Evolutionary conservation across 75 land plant species (phyloP).

Genomic region (Picea glauca): DNA sequence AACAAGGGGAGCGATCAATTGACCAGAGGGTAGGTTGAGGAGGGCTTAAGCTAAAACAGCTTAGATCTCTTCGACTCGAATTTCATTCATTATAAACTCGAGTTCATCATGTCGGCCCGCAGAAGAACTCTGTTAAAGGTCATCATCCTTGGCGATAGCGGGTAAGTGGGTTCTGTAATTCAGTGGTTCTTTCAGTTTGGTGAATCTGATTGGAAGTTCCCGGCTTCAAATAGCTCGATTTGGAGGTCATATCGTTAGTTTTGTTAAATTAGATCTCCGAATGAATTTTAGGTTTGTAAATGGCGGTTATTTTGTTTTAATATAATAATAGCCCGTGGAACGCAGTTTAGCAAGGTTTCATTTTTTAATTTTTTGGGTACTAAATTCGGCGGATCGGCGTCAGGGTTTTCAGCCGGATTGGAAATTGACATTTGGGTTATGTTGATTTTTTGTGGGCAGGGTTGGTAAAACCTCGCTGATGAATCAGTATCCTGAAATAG

Average conservation of each 20-base stretch:
- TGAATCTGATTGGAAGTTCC: neutral
- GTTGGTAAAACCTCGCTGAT: slow-evolving; percentile 87
- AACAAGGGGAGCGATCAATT: no score
- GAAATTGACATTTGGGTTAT: slow-evolving; percentile 4
- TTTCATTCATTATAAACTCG: neutral
- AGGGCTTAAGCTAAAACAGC: no score
- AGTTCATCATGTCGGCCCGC: slow-evolving; percentile 35
- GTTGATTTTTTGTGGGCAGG: slow-evolving; percentile 31
- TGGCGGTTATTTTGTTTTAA: no score
- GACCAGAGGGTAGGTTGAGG: no score
- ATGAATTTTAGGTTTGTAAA: no score
- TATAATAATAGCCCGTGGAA: no score
- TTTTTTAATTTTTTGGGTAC: neutral
- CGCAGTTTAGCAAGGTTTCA: neutral
- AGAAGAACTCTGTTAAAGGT: slow-evolving; percentile 60
- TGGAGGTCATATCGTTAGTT: no score
- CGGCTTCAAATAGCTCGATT: no score
- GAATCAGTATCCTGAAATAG: slow-evolving; percentile 66
- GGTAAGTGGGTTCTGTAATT: slow-evolving; percentile 17
- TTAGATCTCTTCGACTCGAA: neutral
- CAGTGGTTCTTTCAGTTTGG: neutral
- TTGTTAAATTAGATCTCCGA: no score
- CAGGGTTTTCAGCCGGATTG: neutral
- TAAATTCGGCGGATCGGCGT: neutral
- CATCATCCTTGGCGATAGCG: slow-evolving; percentile 76